Evolutionary conservation across 2,329 filamentous ascomycete genomes (phyloP), one percentile per base, ranked within the genome.

Genomic region (Hymenoscyphus fructigenus): DNA sequence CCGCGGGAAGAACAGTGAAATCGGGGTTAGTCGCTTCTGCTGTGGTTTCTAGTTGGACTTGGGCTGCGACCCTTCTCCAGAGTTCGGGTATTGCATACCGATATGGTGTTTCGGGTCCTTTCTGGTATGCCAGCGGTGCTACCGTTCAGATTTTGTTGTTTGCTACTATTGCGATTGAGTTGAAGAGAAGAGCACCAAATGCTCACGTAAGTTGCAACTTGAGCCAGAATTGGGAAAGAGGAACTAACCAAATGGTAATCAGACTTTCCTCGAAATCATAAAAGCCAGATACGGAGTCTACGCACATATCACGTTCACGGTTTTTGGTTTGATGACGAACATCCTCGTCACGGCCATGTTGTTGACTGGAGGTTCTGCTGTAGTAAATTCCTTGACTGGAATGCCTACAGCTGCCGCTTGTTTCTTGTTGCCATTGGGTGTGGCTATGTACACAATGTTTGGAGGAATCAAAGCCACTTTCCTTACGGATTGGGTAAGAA

Each of bases 11-110:
- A 67, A 93, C 91, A 1, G 91, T 97, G 70, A 97, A 96, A 75
- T 93, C 91, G 9, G 93, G 93, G 55, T 83, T 97, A 15, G 92
- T 96, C 0, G 91, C 91, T 12, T 91, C 91, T 5, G 93, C 92
- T 17, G 93, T 97, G n/a, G 92, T 96, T 3, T 93, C 90, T 17
- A 93, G 90, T 5, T 97, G 93, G 93, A 96, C 93, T 0, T 96
- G 92, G 92, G 92, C 92, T 0, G 92, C 91, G 26, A 95, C 91
- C 0, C 81, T 94, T 1, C 82, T 95, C 2, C 91, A 95, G 74
- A 91, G 87, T 1, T 89, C 91, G 0, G 86, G 88, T n/a, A 90
- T 96, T 20, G 91, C 91, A 67, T 96, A 96, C 77, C 82, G 86
- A 67, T 94, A 94, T 74, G 87, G 87, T 59, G 84, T 89, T 57